Evolutionary conservation across 352 stramenopile genomes (phyloP).

Genomic region (Pythium diclinum): DNA sequence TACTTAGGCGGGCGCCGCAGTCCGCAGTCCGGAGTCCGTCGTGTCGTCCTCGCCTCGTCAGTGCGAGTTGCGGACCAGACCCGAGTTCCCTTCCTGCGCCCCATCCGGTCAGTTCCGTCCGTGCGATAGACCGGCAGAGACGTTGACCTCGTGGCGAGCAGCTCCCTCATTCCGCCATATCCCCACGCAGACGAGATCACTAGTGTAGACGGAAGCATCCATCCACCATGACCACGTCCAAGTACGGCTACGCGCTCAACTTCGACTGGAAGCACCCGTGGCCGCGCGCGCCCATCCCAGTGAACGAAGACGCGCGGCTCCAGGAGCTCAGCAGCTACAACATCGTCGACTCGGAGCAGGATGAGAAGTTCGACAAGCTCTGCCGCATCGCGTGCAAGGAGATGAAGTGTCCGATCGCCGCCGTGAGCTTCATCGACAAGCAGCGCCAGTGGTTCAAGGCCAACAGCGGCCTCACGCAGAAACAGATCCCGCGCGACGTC

Average conservation of each 20-base stretch:
- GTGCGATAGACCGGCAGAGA: neutral
- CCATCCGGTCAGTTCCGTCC: neutral
- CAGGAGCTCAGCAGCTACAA: slow-evolving; percentile 62
- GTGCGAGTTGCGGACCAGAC: neutral
- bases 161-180: slow-evolving; percentile 15
- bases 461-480: slow-evolving; percentile 79
- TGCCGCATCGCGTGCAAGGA: slow-evolving; percentile 86
- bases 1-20: neutral
- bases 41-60: no score
- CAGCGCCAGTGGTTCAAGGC: slow-evolving; percentile 88
- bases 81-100: neutral
- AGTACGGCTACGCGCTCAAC: slow-evolving; percentile 80
- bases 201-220: neutral
- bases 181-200: neutral
- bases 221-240: slow-evolving; percentile 28
- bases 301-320: slow-evolving; percentile 70
- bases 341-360: slow-evolving; percentile 78
- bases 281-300: slow-evolving; percentile 62
- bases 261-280: slow-evolving; percentile 86
- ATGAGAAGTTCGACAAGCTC: slow-evolving; percentile 87
- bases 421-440: slow-evolving; percentile 84
- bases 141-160: neutral
- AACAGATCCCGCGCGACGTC: slow-evolving; percentile 80
- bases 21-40: neutral
- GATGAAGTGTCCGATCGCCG: slow-evolving; percentile 87